Evolutionary conservation across 768 basidiomycete genomes (phyloP).

Genomic region (Pleurotus eryngii): DNA sequence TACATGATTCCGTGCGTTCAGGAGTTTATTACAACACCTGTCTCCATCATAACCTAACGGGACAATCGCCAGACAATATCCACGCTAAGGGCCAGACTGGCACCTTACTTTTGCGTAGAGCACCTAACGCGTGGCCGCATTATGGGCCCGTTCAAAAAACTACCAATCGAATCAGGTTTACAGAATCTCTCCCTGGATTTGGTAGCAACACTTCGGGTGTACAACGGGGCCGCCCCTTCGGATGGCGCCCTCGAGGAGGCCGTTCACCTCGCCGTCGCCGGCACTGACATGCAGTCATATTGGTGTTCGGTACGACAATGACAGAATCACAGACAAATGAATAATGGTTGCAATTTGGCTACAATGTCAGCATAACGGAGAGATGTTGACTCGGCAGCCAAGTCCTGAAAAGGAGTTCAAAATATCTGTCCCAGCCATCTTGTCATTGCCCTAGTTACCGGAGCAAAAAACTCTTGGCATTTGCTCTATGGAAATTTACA

Average conservation of each 20-base stretch:
- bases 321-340: no score
- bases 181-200: constrained; percentile 66
- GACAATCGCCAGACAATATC: constrained; percentile 38
- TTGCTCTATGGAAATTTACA: not conserved
- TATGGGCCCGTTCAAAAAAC: constrained; percentile 72
- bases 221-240: not conserved
- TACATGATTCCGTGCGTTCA: constrained; percentile 40
- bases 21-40: not conserved
- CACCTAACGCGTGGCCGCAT: constrained; percentile 76
- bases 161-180: constrained; percentile 43
- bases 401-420: no score
- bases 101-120: constrained; percentile 75
- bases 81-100: constrained; percentile 55
- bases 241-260: constrained; percentile 17
- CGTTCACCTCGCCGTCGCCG: constrained; percentile 35
- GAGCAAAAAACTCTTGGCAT: not conserved
- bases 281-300: constrained; percentile 34
- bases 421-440: no score
- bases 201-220: constrained; percentile 32
- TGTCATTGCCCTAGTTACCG: not conserved
- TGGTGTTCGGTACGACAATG: constrained; percentile 24
- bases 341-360: no score
- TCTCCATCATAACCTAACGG: constrained; percentile 7
- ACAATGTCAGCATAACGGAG: no score
- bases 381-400: no score